Conservation (phyloP, 805 yeast species). For the Blastobotrys mokoenaii region DNA sequence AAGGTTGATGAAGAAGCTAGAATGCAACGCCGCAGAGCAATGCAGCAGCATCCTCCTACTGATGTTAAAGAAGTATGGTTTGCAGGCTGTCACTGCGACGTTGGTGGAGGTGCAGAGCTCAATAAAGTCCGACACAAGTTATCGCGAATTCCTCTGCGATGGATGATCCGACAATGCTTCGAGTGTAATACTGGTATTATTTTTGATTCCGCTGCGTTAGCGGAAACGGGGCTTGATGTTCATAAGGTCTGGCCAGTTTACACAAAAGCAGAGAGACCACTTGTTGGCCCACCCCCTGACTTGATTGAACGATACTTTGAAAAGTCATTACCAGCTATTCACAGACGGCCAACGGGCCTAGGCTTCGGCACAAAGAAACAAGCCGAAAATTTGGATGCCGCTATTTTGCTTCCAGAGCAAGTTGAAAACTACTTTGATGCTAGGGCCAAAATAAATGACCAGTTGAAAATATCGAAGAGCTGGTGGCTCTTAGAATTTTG, state of each 20-base stretch:
- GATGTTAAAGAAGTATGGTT: constrained; percentile 51
- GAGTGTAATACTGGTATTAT: background rate
- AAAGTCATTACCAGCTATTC: background rate
- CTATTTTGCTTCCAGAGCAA: background rate
- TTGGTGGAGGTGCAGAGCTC: constrained; percentile 45
- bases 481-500: background rate
- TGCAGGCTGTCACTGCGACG: constrained; percentile 58
- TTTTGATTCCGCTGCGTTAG: background rate
- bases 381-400: background rate
- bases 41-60: constrained; percentile 2
- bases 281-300: background rate
- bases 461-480: background rate
- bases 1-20: background rate
- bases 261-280: background rate
- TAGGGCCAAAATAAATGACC: background rate
- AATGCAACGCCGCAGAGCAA: constrained; percentile 21
- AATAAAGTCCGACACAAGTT: background rate
- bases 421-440: background rate
- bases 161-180: constrained; percentile 1
- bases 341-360: background rate
- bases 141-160: background rate
- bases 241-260: constrained; percentile 1
- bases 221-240: constrained; percentile 1
- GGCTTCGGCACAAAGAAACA: background rate
- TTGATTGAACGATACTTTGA: background rate